phyloP scores from a whole-genome alignment of 192 early-diverging fungal genomes.

The Umbelopsis sp. region DNA sequence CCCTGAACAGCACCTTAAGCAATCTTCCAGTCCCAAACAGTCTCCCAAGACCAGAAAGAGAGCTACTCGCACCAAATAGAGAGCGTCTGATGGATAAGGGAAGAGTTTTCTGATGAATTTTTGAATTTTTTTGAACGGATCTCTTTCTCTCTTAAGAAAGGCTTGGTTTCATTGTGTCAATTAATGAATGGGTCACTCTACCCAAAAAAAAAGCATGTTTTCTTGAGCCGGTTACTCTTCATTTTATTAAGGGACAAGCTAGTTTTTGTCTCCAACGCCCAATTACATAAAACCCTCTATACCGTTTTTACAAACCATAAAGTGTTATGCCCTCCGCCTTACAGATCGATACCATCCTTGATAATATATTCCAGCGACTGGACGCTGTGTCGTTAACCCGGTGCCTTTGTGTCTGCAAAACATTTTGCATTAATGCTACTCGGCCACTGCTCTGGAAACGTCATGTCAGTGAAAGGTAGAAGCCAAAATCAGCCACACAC shows the following conservation, averaged over 20 bases:
- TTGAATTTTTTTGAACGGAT: too few relatives aligned
- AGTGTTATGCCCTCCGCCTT: conserved; percentile 1
- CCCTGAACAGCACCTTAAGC: conserved; percentile 49
- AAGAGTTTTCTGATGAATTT: not conserved
- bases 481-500: not conserved
- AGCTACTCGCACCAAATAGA: conserved; percentile 29
- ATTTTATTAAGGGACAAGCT: too few relatives aligned
- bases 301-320: not conserved
- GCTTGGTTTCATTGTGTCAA: too few relatives aligned
- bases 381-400: not conserved
- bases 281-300: not conserved
- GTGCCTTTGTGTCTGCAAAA: not conserved
- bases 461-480: conserved; percentile 1
- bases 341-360: not conserved
- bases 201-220: too few relatives aligned
- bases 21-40: conserved; percentile 18
- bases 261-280: too few relatives aligned
- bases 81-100: not conserved
- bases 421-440: not conserved
- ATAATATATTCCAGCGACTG: not conserved
- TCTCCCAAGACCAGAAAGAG: conserved; percentile 41
- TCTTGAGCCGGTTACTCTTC: too few relatives aligned
- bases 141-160: too few relatives aligned
- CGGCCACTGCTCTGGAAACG: not conserved
- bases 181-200: too few relatives aligned